Conservation (phyloP, 2,329 filamentous ascomycete species). For the Sclerotinia sclerotiorum region DNA sequence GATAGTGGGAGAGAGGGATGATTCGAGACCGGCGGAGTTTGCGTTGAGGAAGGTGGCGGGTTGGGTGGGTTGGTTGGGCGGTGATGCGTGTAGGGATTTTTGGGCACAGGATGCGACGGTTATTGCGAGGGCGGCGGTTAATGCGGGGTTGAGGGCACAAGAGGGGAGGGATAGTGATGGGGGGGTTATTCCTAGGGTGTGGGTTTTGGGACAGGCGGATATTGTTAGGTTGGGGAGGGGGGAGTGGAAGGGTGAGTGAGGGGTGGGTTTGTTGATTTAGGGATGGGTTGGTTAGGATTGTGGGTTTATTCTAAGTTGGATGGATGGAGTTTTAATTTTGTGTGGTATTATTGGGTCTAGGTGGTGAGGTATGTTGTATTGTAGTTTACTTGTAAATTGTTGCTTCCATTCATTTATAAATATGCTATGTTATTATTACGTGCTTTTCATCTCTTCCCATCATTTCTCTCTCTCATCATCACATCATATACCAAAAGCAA, state of each 20-base stretch:
- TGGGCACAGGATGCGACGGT: slow-evolving; percentile 67
- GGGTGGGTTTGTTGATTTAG: neutral
- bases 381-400: no score
- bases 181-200: slow-evolving; percentile 47
- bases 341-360: neutral
- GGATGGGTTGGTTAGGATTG: neutral
- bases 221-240: slow-evolving; percentile 52
- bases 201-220: slow-evolving; percentile 49
- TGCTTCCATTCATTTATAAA: neutral
- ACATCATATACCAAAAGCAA: neutral
- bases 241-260: slow-evolving; percentile 39
- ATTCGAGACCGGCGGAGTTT: slow-evolving; percentile 59
- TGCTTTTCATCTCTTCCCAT: neutral
- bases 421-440: no score
- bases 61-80: slow-evolving; percentile 52
- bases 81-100: slow-evolving; percentile 55
- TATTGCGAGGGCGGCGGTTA: slow-evolving; percentile 56
- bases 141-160: slow-evolving; percentile 47
- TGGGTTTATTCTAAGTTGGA: neutral
- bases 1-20: slow-evolving; percentile 69
- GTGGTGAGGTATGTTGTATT: no score
- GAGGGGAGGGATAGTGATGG: slow-evolving; percentile 50
- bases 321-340: neutral
- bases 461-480: neutral
- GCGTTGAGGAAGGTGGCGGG: slow-evolving; percentile 56